These are phyloP conservation scores for Ilyonectria sp. DNA, from an alignment of 2,329 filamentous ascomycete species.

Conservation along the genomic window DNA sequence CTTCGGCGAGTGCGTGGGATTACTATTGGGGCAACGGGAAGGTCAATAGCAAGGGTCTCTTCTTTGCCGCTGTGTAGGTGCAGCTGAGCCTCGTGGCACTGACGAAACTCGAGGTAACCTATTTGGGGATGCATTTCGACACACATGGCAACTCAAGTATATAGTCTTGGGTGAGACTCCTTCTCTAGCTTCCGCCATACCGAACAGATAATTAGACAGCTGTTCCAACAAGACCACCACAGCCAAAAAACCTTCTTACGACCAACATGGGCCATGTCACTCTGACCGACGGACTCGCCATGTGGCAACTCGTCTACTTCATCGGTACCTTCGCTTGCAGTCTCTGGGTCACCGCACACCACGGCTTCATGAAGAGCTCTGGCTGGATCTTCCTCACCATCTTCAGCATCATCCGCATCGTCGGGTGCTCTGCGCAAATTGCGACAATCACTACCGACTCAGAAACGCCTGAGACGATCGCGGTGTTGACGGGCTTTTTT, in stretches of 20 bases:
- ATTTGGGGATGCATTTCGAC: conserved; percentile 15
- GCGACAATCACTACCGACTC: conserved; percentile 8
- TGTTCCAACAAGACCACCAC: not conserved
- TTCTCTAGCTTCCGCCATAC: not conserved
- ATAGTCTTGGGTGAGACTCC: not conserved
- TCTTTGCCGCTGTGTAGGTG: no score
- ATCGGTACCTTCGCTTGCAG: not conserved
- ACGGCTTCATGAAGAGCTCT: conserved; percentile 19
- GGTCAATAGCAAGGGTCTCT: not conserved
- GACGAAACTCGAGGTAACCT: not conserved
- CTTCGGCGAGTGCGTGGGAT: not conserved
- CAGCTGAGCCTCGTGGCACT: not conserved
- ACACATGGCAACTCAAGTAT: not conserved
- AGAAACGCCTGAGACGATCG: conserved; percentile 11
- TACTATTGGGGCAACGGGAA: not conserved
- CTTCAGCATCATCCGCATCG: conserved; percentile 13
- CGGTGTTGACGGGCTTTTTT: not conserved
- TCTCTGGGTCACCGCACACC: conserved; percentile 16
- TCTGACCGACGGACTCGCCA: conserved; percentile 14
- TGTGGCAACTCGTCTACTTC: conserved; percentile 15
- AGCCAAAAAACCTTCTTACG: not conserved
- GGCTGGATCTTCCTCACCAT: conserved; percentile 25
- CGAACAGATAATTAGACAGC: not conserved
- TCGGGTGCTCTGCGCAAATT: conserved; percentile 18
- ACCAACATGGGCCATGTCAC: conserved; percentile 13